Percentiles rank a stretch among this genome's conserved stretches.
Evolutionary conservation across 1,139 yeast genomes (phyloP).

Genomic region (Sugiyamaella neomexicana): DNA sequence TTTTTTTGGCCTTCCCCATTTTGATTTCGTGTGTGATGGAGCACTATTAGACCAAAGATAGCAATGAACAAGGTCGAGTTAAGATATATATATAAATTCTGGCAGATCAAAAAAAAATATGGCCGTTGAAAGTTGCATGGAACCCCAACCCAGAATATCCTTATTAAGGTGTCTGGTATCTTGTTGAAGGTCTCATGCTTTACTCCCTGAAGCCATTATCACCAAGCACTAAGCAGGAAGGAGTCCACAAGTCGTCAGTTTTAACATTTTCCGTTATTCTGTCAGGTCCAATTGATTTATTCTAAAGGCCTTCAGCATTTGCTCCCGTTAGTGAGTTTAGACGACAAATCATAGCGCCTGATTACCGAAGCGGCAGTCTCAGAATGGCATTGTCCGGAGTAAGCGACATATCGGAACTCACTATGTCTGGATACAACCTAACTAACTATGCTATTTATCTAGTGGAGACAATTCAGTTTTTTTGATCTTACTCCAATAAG

Average conservation of each 20-base stretch:
- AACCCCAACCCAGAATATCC: neutral
- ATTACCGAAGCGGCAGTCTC: neutral
- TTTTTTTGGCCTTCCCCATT: constrained; percentile 95
- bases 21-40: neutral
- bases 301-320: neutral
- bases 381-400: constrained; percentile 29
- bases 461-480: constrained; percentile 88
- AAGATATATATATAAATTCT: neutral
- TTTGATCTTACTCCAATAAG: constrained; percentile 80
- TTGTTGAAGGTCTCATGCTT: neutral
- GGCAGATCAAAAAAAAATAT: neutral
- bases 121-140: neutral
- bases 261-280: too few species aligned
- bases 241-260: too few species aligned
- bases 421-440: neutral
- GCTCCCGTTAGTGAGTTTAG: neutral
- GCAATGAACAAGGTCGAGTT: neutral
- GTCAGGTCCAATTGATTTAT: too few species aligned
- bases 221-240: neutral
- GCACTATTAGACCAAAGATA: too few species aligned
- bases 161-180: neutral
- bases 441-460: neutral
- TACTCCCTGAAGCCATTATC: neutral
- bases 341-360: neutral
- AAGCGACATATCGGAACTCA: constrained; percentile 12